These are phyloP conservation scores for Corylus heterophylla DNA, from an alignment of 306 rosid species.

Conservation along the genomic window DNA sequence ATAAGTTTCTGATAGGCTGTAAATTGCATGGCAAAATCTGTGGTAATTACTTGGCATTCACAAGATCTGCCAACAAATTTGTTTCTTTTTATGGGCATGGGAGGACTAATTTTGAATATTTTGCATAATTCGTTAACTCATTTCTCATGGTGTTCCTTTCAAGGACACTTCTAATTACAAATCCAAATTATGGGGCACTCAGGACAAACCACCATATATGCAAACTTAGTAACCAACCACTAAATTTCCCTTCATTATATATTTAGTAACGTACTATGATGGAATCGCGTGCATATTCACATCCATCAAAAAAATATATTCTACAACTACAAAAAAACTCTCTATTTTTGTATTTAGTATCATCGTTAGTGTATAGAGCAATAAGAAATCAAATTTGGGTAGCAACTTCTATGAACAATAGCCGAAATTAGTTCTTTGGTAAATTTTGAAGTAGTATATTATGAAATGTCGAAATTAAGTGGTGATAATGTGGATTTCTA, in stretches of 20 bases:
- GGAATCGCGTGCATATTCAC: background rate
- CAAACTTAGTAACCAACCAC: background rate
- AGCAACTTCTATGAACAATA: background rate
- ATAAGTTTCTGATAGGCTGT: background rate
- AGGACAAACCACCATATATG: background rate
- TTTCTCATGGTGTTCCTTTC: background rate
- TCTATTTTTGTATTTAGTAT: background rate
- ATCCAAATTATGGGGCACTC: background rate
- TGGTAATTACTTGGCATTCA: background rate
- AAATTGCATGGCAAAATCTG: background rate
- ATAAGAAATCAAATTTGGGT: background rate
- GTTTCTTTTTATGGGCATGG: background rate
- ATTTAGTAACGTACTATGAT: background rate
- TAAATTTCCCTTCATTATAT: background rate
- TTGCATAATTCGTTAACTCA: background rate
- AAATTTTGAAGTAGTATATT: background rate
- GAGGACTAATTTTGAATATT: background rate
- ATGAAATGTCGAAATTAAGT: background rate
- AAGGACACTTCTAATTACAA: background rate
- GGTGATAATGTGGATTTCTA: background rate
- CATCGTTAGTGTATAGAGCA: background rate
- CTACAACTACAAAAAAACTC: background rate
- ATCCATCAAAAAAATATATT: too few relatives aligned
- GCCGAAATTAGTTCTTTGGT: background rate
- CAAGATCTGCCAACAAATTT: background rate